Evolutionary conservation across 345 rosid species (phyloP).

Genomic region (Salix caprea): DNA sequence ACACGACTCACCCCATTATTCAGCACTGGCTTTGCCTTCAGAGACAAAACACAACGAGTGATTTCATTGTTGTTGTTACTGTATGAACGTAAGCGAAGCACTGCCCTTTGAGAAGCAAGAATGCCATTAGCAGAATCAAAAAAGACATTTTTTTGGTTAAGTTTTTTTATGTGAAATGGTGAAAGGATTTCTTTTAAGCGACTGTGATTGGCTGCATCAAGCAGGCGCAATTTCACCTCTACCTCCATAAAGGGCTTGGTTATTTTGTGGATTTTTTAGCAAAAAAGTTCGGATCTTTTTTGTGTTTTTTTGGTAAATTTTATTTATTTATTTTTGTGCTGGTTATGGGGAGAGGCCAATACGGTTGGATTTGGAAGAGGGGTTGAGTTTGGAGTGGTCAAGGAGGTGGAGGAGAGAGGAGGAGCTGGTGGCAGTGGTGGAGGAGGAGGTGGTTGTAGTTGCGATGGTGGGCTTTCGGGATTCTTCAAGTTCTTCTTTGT

Average conservation of each 20-base stretch:
- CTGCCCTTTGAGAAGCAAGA: conserved; percentile 52
- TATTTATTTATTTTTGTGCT: neutral
- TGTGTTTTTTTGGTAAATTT: neutral
- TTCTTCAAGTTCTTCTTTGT: conserved; percentile 80
- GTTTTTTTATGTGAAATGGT: conserved; percentile 52
- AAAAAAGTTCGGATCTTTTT: neutral
- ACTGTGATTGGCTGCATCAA: conserved; percentile 39
- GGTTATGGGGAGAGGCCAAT: conserved; percentile 52
- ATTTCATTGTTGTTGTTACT: conserved; percentile 16
- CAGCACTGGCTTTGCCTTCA: conserved; percentile 58
- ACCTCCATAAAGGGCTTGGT: conserved; percentile 50
- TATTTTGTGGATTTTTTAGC: neutral
- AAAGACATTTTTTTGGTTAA: conserved; percentile 65
- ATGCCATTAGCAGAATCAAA: conserved; percentile 52
- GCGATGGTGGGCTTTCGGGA: conserved; percentile 48
- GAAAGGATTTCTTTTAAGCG: conserved; percentile 49
- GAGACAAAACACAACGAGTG: conserved; percentile 53
- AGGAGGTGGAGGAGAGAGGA: conserved; percentile 53
- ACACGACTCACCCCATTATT: conserved; percentile 76
- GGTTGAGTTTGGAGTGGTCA: conserved; percentile 46
- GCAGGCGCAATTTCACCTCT: conserved; percentile 70
- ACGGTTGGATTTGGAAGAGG: conserved; percentile 54
- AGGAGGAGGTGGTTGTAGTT: conserved; percentile 17
- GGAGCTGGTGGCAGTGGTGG: conserved; percentile 27
- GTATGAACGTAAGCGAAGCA: conserved; percentile 66